A percentile compares a stretch with the other conserved stretches of the same genome.
These are phyloP conservation scores for Ophiostoma ulmi DNA, from an alignment of 2,329 filamentous ascomycete genomes.

Conservation along the genomic window DNA sequence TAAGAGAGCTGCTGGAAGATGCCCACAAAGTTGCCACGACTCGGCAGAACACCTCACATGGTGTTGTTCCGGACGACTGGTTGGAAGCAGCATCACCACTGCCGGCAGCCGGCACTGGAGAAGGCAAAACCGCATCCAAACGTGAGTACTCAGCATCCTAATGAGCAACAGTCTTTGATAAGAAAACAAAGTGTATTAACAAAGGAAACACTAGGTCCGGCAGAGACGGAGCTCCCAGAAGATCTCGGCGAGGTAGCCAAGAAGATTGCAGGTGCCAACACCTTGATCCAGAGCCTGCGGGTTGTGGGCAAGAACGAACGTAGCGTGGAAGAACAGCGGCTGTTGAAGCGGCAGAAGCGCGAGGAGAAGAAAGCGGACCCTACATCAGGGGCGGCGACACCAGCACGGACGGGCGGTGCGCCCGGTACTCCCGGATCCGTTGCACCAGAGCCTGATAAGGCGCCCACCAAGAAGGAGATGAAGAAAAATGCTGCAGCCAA, in stretches of 20 bases:
- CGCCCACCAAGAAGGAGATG: slow-evolving; percentile 79
- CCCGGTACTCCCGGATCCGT: slow-evolving; percentile 58
- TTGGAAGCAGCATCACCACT: slow-evolving; percentile 59
- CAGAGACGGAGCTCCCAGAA: slow-evolving; percentile 38
- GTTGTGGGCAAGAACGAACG: slow-evolving; percentile 61
- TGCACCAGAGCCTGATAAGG: slow-evolving; percentile 61
- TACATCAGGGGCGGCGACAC: slow-evolving; percentile 48
- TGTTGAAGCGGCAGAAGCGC: slow-evolving; percentile 62
- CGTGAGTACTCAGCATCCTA: slow-evolving; percentile 43
- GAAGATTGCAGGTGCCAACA: slow-evolving; percentile 46
- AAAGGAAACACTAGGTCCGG: slow-evolving; percentile 35
- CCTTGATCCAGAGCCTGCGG: slow-evolving; percentile 48
- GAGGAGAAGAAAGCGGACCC: slow-evolving; percentile 52
- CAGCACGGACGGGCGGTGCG: slow-evolving; percentile 47
- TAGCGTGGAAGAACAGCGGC: slow-evolving; percentile 65
- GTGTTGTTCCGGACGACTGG: slow-evolving; percentile 72
- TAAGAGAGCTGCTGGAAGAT: slow-evolving; percentile 73
- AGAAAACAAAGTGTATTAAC: background rate
- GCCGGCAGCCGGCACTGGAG: slow-evolving; percentile 27
- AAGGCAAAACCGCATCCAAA: slow-evolving; percentile 41
- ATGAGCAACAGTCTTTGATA: background rate
- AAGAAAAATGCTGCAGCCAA: slow-evolving; percentile 73
- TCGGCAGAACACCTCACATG: slow-evolving; percentile 73
- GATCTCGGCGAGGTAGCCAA: slow-evolving; percentile 28
- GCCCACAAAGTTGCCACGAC: slow-evolving; percentile 64